Base-by-base conservation (phyloP, 2,329 filamentous ascomycete genomes). In the Aspergillus puulaauensis region DNA sequence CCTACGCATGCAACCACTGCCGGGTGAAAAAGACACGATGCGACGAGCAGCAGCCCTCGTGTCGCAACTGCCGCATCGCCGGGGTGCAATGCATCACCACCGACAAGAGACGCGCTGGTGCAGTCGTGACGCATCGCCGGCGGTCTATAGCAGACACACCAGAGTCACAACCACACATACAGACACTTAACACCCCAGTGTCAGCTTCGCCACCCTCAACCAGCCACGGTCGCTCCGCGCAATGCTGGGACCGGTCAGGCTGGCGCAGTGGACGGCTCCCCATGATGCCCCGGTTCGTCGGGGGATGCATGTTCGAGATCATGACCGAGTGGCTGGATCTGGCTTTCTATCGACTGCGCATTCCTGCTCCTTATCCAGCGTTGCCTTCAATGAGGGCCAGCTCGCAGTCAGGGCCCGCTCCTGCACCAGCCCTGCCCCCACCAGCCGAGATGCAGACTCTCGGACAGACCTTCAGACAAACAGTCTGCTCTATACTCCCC, bases 291-390 rank as follows among this genome's bases (percentile, higher is more conserved):
- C 53, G 37, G 15, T 24, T 55, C 9, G 15, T 37, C 7, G 53
- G 53, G 3, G 53, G 35, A 3, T 43, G 45, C 24, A 55, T 55
- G 45, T 55, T 55, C 24, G 53, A 49, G 23, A 33, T 55, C 4
- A 55, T 50, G 53, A 55, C 53, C 12, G 53, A 55, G 12, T 55
- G 53, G 53, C 45, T 55, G 0, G 53, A 55, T 33, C 53, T 55
- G 5, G 53, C 53, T 4, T 55, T 55, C 17, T 55, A 43, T 31
- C 53, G 53, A 11, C 23, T 55, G 8, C 39, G 46, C 3, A 44
- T 55, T 6, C 53, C 45, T 7, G 33, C 45, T 5, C 43, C 41
- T 3, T 51, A 51, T 31, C 4, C 49, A 12, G 35, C 21, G 0
- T 17, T 37, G 7, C 3, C 6, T 33, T 15, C 24, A 19, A 14